Evolutionary conservation across 345 rosid genomes (phyloP), one percentile per base, ranked within the genome.

Genomic region (Salix suchowensis): DNA sequence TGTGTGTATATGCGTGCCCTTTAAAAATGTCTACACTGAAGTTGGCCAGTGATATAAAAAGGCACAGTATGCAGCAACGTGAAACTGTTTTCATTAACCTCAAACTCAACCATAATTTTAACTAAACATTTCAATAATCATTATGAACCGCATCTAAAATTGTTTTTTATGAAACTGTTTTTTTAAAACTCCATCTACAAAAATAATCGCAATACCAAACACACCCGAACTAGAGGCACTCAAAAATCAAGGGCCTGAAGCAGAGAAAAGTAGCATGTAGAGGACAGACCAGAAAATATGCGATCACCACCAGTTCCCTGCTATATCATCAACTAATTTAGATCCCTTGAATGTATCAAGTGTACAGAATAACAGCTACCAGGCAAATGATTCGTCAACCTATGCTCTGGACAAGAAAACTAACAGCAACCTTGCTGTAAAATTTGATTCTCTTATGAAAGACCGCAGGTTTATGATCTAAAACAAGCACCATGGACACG

Each of bases 401-500:
- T 54, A 9, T 21, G 23, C 7, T 2, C 21, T 21, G 60, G 24
- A 54, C 60, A 21, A 19, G 23, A 54, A 21, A 54, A 54, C 60
- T 19, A 54, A 7, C 23, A 54, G 60, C 9, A 7, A 7, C n/a
- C 60, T 54, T 54, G 60, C 60, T 19, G 60, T 19, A 6, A 54
- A 54, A 54, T 21, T 54, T 54, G 60, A 54, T 54, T 54, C 24
- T 54, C 60, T 54, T 54, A 2, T 26, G 19, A 48, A 11, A 68
- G 70, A 73, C 18, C 67, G 42, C 70, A 78, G 65, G 54, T 37
- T 40, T n/a, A 60, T 23, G 46, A 44, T 58, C 46, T 48, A 36
- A 50, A 44, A 70, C 37, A 60, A 74, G 21, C 6, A 19, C 8
- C 18, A 40, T 11, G 44, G 44, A 6, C 44, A 40, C 1, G 50